Percentiles rank a stretch among this genome's conserved stretches.
phyloP scores from a whole-genome alignment of 768 basidiomycete species.

The Podaxis sp. region DNA sequence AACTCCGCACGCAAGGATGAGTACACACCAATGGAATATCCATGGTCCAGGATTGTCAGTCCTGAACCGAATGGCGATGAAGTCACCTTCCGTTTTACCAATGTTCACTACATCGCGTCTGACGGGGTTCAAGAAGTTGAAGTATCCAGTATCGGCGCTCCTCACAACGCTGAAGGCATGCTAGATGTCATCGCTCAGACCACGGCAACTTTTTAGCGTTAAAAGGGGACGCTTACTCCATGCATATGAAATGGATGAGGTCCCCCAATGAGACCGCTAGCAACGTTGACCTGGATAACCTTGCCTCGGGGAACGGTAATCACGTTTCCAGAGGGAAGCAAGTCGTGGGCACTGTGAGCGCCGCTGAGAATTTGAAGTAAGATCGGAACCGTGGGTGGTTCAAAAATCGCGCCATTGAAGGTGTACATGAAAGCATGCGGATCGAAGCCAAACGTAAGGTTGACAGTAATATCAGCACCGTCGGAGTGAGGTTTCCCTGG shows the following conservation, averaged over 20 bases:
- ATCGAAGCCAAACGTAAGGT: slow-evolving; percentile 21
- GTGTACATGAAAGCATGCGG: slow-evolving; percentile 6
- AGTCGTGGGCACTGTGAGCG: slow-evolving; percentile 33
- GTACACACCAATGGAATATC: slow-evolving; percentile 42
- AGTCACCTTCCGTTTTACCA: slow-evolving; percentile 31
- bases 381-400: slow-evolving; percentile 40
- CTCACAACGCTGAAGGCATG: slow-evolving; percentile 43
- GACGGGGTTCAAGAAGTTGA: slow-evolving; percentile 54
- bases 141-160: slow-evolving; percentile 35
- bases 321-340: slow-evolving; percentile 41
- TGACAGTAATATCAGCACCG: slow-evolving; percentile 24
- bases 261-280: slow-evolving; percentile 26
- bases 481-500: slow-evolving; percentile 24
- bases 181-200: neutral
- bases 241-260: slow-evolving; percentile 48
- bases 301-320: slow-evolving; percentile 45
- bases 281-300: slow-evolving; percentile 48
- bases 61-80: slow-evolving; percentile 58
- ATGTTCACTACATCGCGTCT: slow-evolving; percentile 57
- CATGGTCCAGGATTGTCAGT: slow-evolving; percentile 73
- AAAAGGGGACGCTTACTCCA: slow-evolving; percentile 33
- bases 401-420: slow-evolving; percentile 16
- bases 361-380: slow-evolving; percentile 53
- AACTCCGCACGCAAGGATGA: neutral
- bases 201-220: neutral